phyloP scores from a whole-genome alignment of 805 yeast species.

The Lipomyces yamanashiensis region DNA sequence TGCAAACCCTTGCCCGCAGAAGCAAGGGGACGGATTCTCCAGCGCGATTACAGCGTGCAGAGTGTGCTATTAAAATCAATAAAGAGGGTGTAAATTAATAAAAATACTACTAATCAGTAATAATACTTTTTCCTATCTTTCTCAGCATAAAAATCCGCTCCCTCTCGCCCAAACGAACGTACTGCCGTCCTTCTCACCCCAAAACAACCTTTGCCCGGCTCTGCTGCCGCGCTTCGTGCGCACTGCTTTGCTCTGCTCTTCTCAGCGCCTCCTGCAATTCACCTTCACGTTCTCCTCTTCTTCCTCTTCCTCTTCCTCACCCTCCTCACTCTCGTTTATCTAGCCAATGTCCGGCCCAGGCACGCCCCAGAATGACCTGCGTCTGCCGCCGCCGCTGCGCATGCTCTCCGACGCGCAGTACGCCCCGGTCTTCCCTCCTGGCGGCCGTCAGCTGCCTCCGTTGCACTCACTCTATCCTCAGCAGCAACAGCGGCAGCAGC shows the following conservation, averaged over 20 bases:
- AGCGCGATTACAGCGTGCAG: too few relatives aligned
- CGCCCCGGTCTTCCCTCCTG: conserved; percentile 16
- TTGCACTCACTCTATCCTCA: conserved; percentile 21
- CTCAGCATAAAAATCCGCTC: too few relatives aligned
- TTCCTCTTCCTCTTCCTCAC: background rate
- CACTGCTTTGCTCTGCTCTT: too few relatives aligned
- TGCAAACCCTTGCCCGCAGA: conserved; percentile 13
- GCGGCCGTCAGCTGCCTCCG: conserved; percentile 16
- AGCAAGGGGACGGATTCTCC: background rate
- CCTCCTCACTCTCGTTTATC: background rate
- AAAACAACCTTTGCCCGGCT: background rate
- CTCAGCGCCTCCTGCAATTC: too few relatives aligned
- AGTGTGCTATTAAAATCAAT: too few relatives aligned
- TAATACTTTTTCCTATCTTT: too few relatives aligned
- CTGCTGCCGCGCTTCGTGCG: background rate
- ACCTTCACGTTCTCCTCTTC: background rate
- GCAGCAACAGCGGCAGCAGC: conserved; percentile 13
- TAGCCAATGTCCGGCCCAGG: conserved; percentile 13
- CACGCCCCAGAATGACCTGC: conserved; percentile 17
- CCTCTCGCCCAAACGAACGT: background rate
- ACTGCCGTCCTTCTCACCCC: background rate
- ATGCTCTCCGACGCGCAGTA: conserved; percentile 24
- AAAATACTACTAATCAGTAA: too few relatives aligned
- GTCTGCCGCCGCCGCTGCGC: conserved; percentile 30
- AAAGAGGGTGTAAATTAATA: too few relatives aligned